phyloP scores from a whole-genome alignment of 805 yeast genomes.

The Metschnikowia orientalis region DNA sequence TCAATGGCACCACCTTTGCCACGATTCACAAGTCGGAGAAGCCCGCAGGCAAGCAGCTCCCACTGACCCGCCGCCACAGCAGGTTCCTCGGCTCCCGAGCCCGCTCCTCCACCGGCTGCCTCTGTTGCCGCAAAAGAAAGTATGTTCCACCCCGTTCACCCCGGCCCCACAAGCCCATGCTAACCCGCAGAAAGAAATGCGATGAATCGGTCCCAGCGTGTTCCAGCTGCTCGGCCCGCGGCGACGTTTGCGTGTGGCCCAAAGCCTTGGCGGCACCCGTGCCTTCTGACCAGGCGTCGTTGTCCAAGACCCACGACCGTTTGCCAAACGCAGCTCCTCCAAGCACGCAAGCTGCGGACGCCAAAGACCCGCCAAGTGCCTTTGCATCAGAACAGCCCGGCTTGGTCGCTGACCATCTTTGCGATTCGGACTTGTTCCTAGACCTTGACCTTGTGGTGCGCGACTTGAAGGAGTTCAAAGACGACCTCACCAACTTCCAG shows the following conservation, averaged over 20 bases:
- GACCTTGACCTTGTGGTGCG: constrained; percentile 10
- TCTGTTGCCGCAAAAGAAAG: constrained; percentile 18
- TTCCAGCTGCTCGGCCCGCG: constrained; percentile 8
- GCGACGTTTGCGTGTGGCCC: constrained; percentile 13
- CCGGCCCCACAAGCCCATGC: constrained; percentile 1
- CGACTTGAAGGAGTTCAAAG: constrained; percentile 14
- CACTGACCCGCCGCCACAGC: constrained; percentile 5
- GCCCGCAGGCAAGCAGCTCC: constrained; percentile 14
- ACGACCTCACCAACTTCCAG: constrained; percentile 16
- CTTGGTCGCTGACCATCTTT: too few species aligned
- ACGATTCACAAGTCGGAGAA: constrained; percentile 7
- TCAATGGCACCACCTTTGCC: constrained; percentile 10
- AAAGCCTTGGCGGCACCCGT: too few species aligned
- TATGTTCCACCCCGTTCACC: constrained; percentile 7
- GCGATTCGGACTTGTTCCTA: not conserved
- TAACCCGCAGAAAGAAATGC: constrained; percentile 17
- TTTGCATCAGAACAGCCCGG: too few species aligned
- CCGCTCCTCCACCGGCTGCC: constrained; percentile 15
- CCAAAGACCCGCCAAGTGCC: too few species aligned
- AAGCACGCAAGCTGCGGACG: too few species aligned
- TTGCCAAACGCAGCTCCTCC: too few species aligned
- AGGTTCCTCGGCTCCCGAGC: constrained; percentile 16
- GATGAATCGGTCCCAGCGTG: constrained; percentile 18
- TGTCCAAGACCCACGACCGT: too few species aligned
- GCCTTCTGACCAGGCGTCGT: too few species aligned